phyloP scores from a whole-genome alignment of 306 rosid genomes.

The Oemleria cerasiformis region DNA sequence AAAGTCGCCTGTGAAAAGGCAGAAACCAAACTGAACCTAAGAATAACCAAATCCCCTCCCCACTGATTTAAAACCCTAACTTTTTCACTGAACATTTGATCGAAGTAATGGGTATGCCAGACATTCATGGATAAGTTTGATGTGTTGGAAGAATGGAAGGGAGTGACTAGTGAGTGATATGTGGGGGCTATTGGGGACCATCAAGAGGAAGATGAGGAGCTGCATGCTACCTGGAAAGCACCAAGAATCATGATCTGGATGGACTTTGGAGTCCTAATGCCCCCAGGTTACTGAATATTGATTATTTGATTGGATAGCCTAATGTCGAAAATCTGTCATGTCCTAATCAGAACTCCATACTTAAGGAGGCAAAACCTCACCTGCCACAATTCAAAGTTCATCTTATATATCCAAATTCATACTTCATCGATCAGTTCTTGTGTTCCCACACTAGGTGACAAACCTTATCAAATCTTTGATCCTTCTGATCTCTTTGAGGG shows the following conservation, averaged over 20 bases:
- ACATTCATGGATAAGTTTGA: neutral
- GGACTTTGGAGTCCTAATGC: neutral
- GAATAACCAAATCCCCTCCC: too few relatives aligned
- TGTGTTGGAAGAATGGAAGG: neutral
- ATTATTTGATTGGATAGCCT: neutral
- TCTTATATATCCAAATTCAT: neutral
- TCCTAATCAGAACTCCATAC: neutral
- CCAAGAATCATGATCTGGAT: neutral
- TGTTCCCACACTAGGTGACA: slow-evolving; percentile 1
- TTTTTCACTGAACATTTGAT: neutral
- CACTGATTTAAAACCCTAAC: neutral
- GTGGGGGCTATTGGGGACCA: neutral
- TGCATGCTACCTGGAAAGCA: slow-evolving; percentile 4
- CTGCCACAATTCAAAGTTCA: neutral
- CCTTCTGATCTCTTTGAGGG: slow-evolving; percentile 1
- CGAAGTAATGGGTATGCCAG: neutral
- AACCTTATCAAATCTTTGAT: slow-evolving; percentile 1
- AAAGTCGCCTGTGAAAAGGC: neutral
- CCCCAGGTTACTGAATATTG: neutral
- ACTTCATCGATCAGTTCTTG: neutral
- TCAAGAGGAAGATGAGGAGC: neutral
- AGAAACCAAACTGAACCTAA: neutral
- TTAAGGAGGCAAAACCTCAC: neutral
- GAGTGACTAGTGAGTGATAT: neutral
- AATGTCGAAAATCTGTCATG: too few relatives aligned